Percentiles rank a stretch among this genome's conserved stretches.
These are phyloP conservation scores for Aspergillus sp. DNA, from an alignment of 2,329 filamentous ascomycete species.

Conservation along the genomic window DNA sequence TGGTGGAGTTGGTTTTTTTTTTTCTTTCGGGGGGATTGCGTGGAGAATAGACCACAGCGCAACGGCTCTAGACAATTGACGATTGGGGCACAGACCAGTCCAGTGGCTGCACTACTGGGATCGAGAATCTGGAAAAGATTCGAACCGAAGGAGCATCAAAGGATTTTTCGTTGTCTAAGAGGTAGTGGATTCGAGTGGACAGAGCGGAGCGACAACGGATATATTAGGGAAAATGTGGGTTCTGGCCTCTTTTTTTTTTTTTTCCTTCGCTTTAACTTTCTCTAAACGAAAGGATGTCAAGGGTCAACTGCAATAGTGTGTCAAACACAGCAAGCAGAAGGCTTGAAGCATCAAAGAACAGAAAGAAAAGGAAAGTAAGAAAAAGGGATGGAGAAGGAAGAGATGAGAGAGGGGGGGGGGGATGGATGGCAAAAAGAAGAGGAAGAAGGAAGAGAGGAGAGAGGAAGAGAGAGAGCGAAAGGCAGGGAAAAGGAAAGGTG, in stretches of 20 bases:
- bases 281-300: conserved; percentile 38
- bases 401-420: conserved; percentile 12
- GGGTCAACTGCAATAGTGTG: conserved; percentile 41
- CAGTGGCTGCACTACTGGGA: conserved; percentile 45
- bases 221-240: conserved; percentile 19
- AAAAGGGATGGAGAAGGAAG: conserved; percentile 13
- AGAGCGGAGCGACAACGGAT: conserved; percentile 19
- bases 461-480: conserved; percentile 4
- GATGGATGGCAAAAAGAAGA: conserved; percentile 4
- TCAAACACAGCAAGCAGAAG: conserved; percentile 44
- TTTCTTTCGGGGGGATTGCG: conserved; percentile 7
- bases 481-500: background rate
- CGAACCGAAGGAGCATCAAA: conserved; percentile 27
- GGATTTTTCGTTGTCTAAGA: conserved; percentile 13
- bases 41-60: conserved; percentile 29
- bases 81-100: conserved; percentile 45
- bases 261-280: conserved; percentile 7
- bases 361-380: conserved; percentile 22
- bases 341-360: conserved; percentile 28
- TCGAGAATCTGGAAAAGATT: conserved; percentile 25
- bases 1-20: conserved; percentile 8
- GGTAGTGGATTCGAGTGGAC: conserved; percentile 14
- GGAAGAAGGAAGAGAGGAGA: background rate
- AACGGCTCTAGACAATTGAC: conserved; percentile 29
- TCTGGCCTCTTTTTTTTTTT: conserved; percentile 12